A percentile compares a stretch with the other conserved stretches of the same genome.
Evolutionary conservation across 768 basidiomycete species (phyloP).

Genomic region (Trametes sanguinea): DNA sequence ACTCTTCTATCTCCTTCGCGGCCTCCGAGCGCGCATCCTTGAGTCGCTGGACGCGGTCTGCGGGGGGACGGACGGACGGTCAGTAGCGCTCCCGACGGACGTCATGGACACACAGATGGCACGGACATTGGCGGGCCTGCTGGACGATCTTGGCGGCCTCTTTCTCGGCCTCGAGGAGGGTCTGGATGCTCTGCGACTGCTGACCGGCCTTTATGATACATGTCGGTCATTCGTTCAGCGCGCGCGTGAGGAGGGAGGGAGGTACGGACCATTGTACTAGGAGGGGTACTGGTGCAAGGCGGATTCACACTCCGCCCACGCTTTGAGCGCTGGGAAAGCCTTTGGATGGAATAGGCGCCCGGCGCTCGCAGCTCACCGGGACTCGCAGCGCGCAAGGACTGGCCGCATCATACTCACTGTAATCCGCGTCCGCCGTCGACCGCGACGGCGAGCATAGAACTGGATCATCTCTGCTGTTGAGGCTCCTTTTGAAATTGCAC

Average conservation of each 20-base stretch:
- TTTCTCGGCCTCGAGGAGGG: conserved; percentile 98
- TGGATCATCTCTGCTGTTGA: not conserved
- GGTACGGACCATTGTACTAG: conserved; percentile 29
- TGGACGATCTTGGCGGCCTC: conserved; percentile 97
- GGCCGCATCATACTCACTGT: too few species aligned
- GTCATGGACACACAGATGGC: not conserved
- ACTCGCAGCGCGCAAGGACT: not conserved
- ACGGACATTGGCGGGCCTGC: conserved; percentile 90
- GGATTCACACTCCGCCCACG: conserved; percentile 33
- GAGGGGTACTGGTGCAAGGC: conserved; percentile 17
- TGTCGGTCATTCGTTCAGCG: conserved; percentile 6
- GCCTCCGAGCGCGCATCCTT: conserved; percentile 96
- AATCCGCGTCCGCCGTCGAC: not conserved
- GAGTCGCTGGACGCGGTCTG: conserved; percentile 92
- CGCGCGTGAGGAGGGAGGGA: not conserved
- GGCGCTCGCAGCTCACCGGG: not conserved
- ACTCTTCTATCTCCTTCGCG: conserved; percentile 90
- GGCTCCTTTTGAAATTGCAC: not conserved
- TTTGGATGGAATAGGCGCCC: not conserved
- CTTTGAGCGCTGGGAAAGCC: conserved; percentile 9
- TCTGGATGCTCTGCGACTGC: conserved; percentile 94
- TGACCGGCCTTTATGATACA: conserved; percentile 62
- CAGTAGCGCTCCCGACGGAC: not conserved
- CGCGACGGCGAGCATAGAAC: not conserved
- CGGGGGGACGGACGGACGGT: too few species aligned